Base-by-base conservation (phyloP, 495 filamentous ascomycete species). In the Schizothecium vesticola region DNA sequence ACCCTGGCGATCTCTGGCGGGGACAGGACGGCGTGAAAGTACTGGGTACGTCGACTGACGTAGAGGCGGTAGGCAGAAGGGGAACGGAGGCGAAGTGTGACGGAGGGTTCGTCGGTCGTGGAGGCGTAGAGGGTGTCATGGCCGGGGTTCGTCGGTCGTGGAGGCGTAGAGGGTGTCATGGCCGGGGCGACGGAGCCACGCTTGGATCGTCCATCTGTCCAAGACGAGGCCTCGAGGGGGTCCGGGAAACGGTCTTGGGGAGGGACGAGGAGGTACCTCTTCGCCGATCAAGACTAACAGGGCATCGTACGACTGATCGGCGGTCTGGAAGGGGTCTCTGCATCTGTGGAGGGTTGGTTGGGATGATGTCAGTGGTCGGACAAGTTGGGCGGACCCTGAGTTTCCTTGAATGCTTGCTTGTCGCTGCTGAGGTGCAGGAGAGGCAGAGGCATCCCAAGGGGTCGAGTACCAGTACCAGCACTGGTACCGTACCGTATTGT, bases 1-100 rank as follows among this genome's bases (percentile, higher is more conserved):
- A 79, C 78, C 78, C 78, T 79, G 75, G 74, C 68, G 78, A 78
- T 80, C 78, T 33, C 58, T 51, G 43, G 43, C 70, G 65, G 55
- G 55, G 57, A 65, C 26, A 28, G 28, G 22, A 21, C 26, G 60
- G n/a, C 60, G 28, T n/a, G 28, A 22, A 61, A 22, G 60, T 61
- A 61, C 60, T 31, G 60, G 60, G 60, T 61, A 61, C 66, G 67
- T 68, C 67, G 67, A n/a, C 43, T 73, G 74, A 71, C 72, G 74
- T 74, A 43, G 26, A 22, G 23, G 62, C 57, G 26, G 60, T 51
- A 51, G 43, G 43, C 43, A 36, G 21, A 58, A 59, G 24, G 66
- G 19, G 31, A 67, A 61, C 60, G 60, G 59, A 61, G 67, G 67
- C 67, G 55, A 67, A 21, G 22, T 28, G 23, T 66, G 67, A 28